Evolutionary conservation across 179 eudicot species (phyloP).

Genomic region (Silene vulgaris): DNA sequence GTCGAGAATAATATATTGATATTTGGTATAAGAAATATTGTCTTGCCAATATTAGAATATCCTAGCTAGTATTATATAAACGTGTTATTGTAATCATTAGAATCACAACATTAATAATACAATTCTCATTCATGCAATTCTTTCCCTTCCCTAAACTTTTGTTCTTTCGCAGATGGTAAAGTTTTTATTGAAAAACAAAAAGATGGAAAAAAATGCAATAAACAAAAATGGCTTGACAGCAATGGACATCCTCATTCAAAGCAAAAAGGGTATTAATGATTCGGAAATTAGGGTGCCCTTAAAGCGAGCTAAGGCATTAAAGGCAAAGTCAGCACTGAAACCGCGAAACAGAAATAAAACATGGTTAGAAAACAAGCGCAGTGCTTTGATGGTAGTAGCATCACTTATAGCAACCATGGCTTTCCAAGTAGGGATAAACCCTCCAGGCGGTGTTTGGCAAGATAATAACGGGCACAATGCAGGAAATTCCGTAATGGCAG

Average conservation of each 20-base stretch:
- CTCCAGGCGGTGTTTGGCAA: constrained; percentile 27
- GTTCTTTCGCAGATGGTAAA: constrained; percentile 3
- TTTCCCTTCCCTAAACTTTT: background rate
- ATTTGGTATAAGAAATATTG: too few relatives aligned
- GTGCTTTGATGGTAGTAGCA: constrained; percentile 25
- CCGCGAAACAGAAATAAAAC: background rate
- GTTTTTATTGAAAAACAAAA: constrained; percentile 2
- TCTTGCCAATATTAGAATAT: too few relatives aligned
- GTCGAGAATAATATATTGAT: too few relatives aligned
- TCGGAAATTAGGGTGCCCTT: background rate
- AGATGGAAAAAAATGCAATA: constrained; percentile 5
- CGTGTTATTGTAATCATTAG: too few relatives aligned
- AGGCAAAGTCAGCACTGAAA: constrained; percentile 1
- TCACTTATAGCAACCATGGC: constrained; percentile 28
- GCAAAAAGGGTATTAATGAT: background rate
- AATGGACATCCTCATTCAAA: constrained; percentile 12
- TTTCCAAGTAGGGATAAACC: constrained; percentile 24
- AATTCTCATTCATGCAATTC: too few relatives aligned
- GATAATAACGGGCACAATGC: constrained; percentile 1
- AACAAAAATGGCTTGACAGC: constrained; percentile 11
- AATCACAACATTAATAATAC: too few relatives aligned
- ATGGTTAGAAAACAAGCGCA: constrained; percentile 22
- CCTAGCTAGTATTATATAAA: too few relatives aligned
- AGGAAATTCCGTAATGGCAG: constrained; percentile 6
- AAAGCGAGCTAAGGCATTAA: constrained; percentile 5